Evolutionary conservation across 148 eudicot genomes (phyloP), one percentile per base, ranked within the genome.

Genomic region (Pharnaceum exiguum): DNA sequence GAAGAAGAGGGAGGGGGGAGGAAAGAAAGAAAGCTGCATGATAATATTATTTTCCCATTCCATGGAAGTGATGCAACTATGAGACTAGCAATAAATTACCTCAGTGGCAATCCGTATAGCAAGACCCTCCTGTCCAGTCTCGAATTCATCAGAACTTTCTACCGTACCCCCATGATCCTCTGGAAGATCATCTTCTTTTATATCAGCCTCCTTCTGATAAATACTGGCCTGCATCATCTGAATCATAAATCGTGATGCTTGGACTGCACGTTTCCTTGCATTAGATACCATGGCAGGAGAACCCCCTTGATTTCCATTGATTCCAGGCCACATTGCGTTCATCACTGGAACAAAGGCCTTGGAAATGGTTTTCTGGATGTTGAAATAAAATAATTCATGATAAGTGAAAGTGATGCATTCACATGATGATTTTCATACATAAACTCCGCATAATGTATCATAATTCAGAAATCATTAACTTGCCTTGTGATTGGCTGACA

Each of bases 231-330:
- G 89, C 76, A 93, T 77, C 99, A 93, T 89, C 69, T 93, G 96
- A 63, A 93, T 55, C 87, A 93, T 93, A 67, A 93, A 89, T 22
- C 80, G 99, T 59, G 99, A 81, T 43, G 85, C 95, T 71, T 89
- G 99, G 31, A 77, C 80, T 50, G 96, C 99, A 76, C 79, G 84
- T 72, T 86, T 93, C 18, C 99, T 90, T 95, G 78, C 72, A 57
- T 72, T 82, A 47, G 96, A 85, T 48, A 89, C 76, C 73, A 78
- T 62, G 45, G 65, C 43, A 5, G 77, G 8, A 57, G 96, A 81
- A 28, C 87, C 87, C 18, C 76, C 73, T 45, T 67, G 74, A 77
- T 71, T 83, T 32, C 95, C 91, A 65, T 83, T 52, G 66, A 93
- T 79, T 40, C 96, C 96, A 5, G 99, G 99, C 96, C 96, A 93